Conservation (phyloP, 352 stramenopile species). For the Phytophthora uliginosa region DNA sequence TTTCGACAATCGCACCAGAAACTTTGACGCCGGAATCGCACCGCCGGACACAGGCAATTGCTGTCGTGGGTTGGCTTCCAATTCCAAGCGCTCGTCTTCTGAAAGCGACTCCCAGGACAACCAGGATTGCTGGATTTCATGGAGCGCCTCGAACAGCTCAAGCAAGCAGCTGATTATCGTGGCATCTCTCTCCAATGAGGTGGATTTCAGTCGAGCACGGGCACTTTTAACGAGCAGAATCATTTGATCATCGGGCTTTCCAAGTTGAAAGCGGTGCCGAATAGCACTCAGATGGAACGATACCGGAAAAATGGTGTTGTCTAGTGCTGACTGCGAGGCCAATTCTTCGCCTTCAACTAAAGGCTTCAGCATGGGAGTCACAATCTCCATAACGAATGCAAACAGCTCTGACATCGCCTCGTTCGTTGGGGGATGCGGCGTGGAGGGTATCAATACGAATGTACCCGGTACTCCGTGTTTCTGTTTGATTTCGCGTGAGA, state of each 20-base stretch:
- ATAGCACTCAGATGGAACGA: constrained; percentile 46
- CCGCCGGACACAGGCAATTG: constrained; percentile 11
- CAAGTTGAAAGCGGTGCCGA: constrained; percentile 38
- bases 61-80: not conserved
- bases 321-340: not conserved
- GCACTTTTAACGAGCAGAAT: constrained; percentile 34
- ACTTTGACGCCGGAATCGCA: constrained; percentile 13
- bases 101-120: constrained; percentile 18
- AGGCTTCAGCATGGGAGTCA: constrained; percentile 33
- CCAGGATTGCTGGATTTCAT: constrained; percentile 30
- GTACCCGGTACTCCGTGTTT: constrained; percentile 7
- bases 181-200: constrained; percentile 3
- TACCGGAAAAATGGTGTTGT: constrained; percentile 34
- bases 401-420: constrained; percentile 41
- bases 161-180: constrained; percentile 32
- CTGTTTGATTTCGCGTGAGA: constrained; percentile 13
- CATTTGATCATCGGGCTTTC: constrained; percentile 25
- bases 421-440: not conserved
- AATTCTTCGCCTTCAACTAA: constrained; percentile 5
- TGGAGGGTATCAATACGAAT: constrained; percentile 9
- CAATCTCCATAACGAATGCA: constrained; percentile 47
- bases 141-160: constrained; percentile 40
- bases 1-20: constrained; percentile 26
- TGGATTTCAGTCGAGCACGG: constrained; percentile 13
- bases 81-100: constrained; percentile 21